These are phyloP conservation scores for Spinacia oleracea DNA, from an alignment of 179 eudicot species.

Conservation along the genomic window DNA sequence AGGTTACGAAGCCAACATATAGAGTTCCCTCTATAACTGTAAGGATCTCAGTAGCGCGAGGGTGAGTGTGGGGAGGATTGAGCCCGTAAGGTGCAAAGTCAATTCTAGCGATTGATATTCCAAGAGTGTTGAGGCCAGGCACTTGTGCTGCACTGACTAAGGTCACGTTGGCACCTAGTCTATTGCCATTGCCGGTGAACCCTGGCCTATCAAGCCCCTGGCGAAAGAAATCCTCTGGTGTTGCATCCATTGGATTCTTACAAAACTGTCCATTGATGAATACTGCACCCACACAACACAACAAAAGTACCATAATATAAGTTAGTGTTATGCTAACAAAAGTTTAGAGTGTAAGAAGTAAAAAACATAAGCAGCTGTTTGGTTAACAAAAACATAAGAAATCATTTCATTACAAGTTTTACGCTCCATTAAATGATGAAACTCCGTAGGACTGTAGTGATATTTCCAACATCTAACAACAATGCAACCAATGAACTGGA, in stretches of 20 bases:
- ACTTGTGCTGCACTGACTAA: background rate
- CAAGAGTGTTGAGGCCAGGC: background rate
- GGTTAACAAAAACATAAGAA: too few species aligned
- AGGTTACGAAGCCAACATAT: background rate
- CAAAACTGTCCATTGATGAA: background rate
- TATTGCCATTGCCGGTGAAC: background rate
- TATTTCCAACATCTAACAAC: too few species aligned
- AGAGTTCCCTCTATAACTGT: background rate
- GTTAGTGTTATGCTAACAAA: too few species aligned
- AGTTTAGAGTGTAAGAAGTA: too few species aligned
- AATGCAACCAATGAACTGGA: too few species aligned
- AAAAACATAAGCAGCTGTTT: too few species aligned
- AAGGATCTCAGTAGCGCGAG: background rate
- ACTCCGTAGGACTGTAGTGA: too few species aligned
- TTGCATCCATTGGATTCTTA: background rate
- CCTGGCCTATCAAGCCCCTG: background rate
- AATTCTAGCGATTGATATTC: background rate
- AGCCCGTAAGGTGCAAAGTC: background rate
- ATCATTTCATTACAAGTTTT: too few species aligned
- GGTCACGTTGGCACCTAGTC: background rate
- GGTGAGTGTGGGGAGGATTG: background rate
- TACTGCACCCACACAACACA: background rate
- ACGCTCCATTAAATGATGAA: too few species aligned
- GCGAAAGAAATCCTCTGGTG: background rate
- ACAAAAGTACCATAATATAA: too few species aligned